Evolutionary conservation across 176 grass and related monocot species (phyloP), one percentile per base, ranked within the genome.

Genomic region (Leersia perrieri): DNA sequence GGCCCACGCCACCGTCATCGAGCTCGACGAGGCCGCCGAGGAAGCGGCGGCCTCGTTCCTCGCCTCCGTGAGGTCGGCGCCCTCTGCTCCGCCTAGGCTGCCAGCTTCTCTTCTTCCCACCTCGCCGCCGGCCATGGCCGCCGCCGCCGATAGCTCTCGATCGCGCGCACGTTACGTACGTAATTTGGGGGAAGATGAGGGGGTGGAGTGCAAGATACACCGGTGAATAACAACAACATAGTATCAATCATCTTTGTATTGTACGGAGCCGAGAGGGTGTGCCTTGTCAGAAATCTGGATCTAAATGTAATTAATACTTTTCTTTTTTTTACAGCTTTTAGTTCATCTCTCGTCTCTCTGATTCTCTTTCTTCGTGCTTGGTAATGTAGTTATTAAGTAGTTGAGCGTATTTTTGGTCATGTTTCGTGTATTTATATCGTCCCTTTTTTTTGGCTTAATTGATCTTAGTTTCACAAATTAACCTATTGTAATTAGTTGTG

Each of bases 1-100:
- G 5, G 87, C 91, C 12, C 86, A 93, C 77, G 90, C 94, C 2
- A 88, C 88, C 22, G 90, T 97, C 63, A 93, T 92, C 63, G 91
- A 91, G 77, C 27, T 97, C 32, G 91, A 94, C 27, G 94, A 91
- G 69, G 69, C 76, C 5, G 90, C 80, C 1, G 90, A 92, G 76
- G 81, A 88, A 83, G 87, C 29, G 93, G 88, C 13, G 68, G 44
- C 74, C 74, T 85, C 3, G 75, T 85, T 39, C 83, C 83, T 23
- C 74, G 55, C 30, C 83, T 85, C n/a, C 60, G 66, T 15, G 83
- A 85, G 75, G 74, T 85, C 55, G 75, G 83, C 31, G 83, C 75
- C 22, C 83, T 85, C 66, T 63, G 23, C 10, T n/a, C n/a, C n/a
- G n/a, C n/a, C n/a, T n/a, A n/a, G 53, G 66, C 14, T 85, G 73